A percentile compares a stretch with the other conserved stretches of the same genome.
phyloP scores from a whole-genome alignment of 108 stramenopile species.

The Pinguiococcus pyrenoidosus region DNA sequence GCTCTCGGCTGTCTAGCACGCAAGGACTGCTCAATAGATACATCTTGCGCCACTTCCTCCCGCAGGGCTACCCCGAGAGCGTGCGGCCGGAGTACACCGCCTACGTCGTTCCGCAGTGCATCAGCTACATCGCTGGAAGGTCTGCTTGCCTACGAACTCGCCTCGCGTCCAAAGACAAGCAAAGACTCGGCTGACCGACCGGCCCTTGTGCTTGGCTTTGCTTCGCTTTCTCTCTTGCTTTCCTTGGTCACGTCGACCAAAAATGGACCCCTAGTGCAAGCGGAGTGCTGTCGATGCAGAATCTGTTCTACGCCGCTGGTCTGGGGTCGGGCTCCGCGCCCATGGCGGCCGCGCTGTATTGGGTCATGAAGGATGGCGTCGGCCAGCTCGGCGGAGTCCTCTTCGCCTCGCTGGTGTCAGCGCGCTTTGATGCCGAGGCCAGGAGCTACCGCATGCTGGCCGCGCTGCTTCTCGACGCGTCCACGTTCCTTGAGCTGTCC shows the following conservation, averaged over 20 bases:
- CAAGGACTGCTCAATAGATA: too few relatives aligned
- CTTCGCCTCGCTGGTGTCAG: constrained; percentile 67
- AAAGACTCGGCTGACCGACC: too few relatives aligned
- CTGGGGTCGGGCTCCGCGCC: constrained; percentile 72
- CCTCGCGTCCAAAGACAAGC: too few relatives aligned
- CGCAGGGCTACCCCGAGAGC: constrained; percentile 54
- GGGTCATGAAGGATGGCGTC: constrained; percentile 91
- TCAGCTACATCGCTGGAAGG: too few relatives aligned
- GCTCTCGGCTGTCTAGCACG: too few relatives aligned
- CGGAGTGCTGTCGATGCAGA: constrained; percentile 76
- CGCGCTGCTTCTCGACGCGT: constrained; percentile 60
- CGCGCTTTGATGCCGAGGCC: constrained; percentile 67
- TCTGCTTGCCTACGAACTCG: too few relatives aligned
- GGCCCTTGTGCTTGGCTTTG: constrained; percentile 53
- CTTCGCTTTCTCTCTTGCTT: too few relatives aligned
- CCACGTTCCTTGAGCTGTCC: constrained; percentile 66
- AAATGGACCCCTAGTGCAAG: too few relatives aligned
- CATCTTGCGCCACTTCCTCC: constrained; percentile 54
- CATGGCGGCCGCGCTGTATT: constrained; percentile 87
- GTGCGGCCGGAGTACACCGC: constrained; percentile 53
- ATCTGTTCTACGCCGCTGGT: constrained; percentile 72
- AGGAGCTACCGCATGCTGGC: constrained; percentile 58
- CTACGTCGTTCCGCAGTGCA: constrained; percentile 51
- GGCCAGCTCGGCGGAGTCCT: constrained; percentile 83
- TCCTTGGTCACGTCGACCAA: too few relatives aligned